Conservation (phyloP, 371 early-diverging fungal species). For the Mortierella sp. region DNA sequence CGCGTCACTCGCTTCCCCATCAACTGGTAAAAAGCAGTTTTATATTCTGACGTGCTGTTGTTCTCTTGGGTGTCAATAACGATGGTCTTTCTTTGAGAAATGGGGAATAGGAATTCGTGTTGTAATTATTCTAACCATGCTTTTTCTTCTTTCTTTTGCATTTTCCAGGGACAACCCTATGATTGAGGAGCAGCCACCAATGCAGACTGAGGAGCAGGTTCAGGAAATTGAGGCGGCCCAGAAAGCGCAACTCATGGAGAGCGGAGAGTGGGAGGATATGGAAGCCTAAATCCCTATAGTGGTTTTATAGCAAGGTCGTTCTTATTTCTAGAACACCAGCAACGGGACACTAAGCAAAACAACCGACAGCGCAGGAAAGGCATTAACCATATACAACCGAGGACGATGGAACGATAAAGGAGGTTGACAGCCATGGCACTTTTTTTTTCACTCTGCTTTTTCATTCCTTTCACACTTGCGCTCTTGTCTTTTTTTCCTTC, state of each 20-base stretch:
- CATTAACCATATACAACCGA: not conserved
- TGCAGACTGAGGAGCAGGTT: conserved; percentile 53
- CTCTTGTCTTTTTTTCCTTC: not conserved
- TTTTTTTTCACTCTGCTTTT: not conserved
- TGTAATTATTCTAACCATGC: not conserved
- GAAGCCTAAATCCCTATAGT: conserved; percentile 28
- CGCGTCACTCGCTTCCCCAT: conserved; percentile 91
- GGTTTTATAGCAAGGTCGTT: not conserved
- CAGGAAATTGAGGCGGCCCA: conserved; percentile 44
- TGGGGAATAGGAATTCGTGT: not conserved
- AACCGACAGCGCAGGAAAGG: not conserved
- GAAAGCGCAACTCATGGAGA: conserved; percentile 44
- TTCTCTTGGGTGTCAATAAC: not conserved
- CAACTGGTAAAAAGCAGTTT: conserved; percentile 67
- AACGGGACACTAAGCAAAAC: too few species aligned
- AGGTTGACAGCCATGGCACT: not conserved
- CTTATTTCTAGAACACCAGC: too few species aligned
- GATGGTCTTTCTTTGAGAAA: too few species aligned
- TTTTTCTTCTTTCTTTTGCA: not conserved
- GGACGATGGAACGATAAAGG: not conserved
- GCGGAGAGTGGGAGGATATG: conserved; percentile 52
- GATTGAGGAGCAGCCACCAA: conserved; percentile 55
- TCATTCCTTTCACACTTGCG: not conserved
- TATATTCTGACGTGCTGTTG: not conserved
- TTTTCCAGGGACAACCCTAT: conserved; percentile 52